Conservation (phyloP, 306 rosid genomes). For the Castanopsis chinensis region DNA sequence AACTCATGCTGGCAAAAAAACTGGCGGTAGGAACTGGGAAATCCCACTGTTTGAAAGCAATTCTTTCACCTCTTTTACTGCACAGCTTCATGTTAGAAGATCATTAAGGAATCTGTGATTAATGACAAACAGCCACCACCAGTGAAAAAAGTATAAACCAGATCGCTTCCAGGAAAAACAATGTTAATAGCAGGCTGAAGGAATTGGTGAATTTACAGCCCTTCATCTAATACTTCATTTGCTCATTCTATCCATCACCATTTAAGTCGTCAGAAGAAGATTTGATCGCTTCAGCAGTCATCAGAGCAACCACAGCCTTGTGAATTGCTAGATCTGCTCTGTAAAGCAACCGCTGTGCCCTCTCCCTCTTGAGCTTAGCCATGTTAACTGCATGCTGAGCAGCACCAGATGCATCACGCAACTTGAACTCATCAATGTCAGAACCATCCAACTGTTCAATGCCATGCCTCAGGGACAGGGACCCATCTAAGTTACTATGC, state of each 20-base stretch:
- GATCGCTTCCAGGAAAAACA: constrained; percentile 34
- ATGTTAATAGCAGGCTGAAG: constrained; percentile 19
- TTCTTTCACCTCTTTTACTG: constrained; percentile 21
- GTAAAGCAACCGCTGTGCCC: constrained; percentile 61
- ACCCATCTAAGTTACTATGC: constrained; percentile 38
- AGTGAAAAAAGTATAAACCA: constrained; percentile 33
- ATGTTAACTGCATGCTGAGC: constrained; percentile 58
- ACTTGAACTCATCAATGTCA: constrained; percentile 59
- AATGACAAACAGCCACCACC: constrained; percentile 26
- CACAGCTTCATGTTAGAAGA: constrained; percentile 29
- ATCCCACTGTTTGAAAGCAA: constrained; percentile 22
- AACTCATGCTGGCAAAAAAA: constrained; percentile 36
- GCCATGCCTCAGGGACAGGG: constrained; percentile 46
- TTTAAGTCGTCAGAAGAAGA: constrained; percentile 42
- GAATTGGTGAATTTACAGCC: constrained; percentile 13
- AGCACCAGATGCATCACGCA: constrained; percentile 59
- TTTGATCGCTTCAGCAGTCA: constrained; percentile 87
- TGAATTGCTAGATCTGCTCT: constrained; percentile 86
- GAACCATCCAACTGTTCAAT: constrained; percentile 55
- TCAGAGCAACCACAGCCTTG: constrained; percentile 80
- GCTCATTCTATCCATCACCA: constrained; percentile 32
- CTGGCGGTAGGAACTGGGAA: constrained; percentile 19
- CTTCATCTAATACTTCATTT: neutral
- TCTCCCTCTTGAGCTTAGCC: constrained; percentile 71
- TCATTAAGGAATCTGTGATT: constrained; percentile 26